Evolutionary conservation across 2,329 filamentous ascomycete genomes (phyloP), one percentile per base, ranked within the genome.

Genomic region (Zymoseptoria pseudotritici): DNA sequence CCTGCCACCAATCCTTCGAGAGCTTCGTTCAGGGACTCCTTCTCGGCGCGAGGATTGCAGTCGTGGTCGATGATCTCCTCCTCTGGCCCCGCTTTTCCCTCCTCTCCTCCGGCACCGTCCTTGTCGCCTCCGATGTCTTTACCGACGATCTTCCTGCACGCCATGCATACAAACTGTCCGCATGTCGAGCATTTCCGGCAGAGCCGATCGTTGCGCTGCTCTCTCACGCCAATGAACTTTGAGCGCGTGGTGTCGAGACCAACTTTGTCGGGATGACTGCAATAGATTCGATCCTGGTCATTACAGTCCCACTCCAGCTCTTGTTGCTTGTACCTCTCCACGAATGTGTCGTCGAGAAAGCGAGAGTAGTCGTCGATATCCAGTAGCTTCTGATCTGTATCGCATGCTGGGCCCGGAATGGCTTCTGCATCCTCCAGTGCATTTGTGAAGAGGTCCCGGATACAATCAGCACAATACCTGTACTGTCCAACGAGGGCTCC

Each of bases 271-370:
- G 52, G 49, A 1, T 58, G 50, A 4, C 29, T 17, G 51, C 66
- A 68, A 55, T 66, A 68, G 17, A 68, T 52, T 26, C 65, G 56
- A n/a, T 64, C 60, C 17, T 24, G 20, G 0, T 29, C 58, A 9
- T 58, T 60, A 31, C 46, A 59, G 7, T n/a, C 17, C 50, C 61
- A 61, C 55, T 66, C 65, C 17, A 21, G 20, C 21, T 26, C 50
- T 4, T 58, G 51, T n/a, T 54, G 50, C 24, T 61, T 54, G 26
- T 61, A 66, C 11, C 49, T 29, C 9, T 52, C 31, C 20, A 68
- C 21, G 31, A 60, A 63, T 2, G 50, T 17, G 1, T 22, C 17
- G 31, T 58, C 55, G 53, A 68, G 4, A 22, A 22, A 22, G 21
- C 21, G 21, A 22, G 21, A 22, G 21, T 22, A 22, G 21, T 22